Percentiles rank a stretch among this genome's conserved stretches.
Evolutionary conservation across 139 green algal species (phyloP).

Genomic region (Mesotaenium endlicherianum): DNA sequence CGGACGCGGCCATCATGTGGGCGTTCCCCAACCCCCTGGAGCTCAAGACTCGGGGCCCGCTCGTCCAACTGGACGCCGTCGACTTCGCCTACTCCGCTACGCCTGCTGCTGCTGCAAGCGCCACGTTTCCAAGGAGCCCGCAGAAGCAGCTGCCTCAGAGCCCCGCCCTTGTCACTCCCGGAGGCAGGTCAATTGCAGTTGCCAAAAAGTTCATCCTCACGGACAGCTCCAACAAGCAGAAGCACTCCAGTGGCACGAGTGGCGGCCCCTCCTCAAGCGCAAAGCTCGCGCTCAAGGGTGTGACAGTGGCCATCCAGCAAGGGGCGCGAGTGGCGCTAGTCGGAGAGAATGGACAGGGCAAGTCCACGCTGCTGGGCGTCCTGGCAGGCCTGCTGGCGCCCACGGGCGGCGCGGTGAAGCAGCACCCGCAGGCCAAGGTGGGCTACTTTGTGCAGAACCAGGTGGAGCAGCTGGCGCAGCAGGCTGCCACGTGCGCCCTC

Average conservation of each 20-base stretch:
- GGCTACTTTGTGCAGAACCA: slow-evolving; percentile 36
- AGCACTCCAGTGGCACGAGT: too few species aligned
- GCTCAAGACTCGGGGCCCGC: not conserved
- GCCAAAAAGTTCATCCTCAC: too few species aligned
- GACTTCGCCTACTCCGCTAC: not conserved
- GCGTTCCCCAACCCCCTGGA: not conserved
- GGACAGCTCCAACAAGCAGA: not conserved
- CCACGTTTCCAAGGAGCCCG: too few species aligned
- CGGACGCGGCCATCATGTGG: not conserved
- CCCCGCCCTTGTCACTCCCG: too few species aligned
- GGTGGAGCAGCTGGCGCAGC: slow-evolving; percentile 31
- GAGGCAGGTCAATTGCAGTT: too few species aligned
- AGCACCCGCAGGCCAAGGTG: not conserved
- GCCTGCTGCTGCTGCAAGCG: too few species aligned
- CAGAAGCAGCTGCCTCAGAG: too few species aligned
- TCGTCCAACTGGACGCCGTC: not conserved
- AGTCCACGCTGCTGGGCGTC: not conserved
- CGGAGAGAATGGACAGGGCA: not conserved
- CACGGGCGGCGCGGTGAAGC: not conserved
- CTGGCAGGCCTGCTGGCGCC: not conserved
- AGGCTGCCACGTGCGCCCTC: slow-evolving; percentile 32
- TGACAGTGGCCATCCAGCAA: not conserved
- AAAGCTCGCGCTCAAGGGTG: not conserved
- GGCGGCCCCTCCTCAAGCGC: too few species aligned
- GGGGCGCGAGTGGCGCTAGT: not conserved